Conservation (phyloP, 176 grass and related monocot genomes). For the Saccharum officinarum region DNA sequence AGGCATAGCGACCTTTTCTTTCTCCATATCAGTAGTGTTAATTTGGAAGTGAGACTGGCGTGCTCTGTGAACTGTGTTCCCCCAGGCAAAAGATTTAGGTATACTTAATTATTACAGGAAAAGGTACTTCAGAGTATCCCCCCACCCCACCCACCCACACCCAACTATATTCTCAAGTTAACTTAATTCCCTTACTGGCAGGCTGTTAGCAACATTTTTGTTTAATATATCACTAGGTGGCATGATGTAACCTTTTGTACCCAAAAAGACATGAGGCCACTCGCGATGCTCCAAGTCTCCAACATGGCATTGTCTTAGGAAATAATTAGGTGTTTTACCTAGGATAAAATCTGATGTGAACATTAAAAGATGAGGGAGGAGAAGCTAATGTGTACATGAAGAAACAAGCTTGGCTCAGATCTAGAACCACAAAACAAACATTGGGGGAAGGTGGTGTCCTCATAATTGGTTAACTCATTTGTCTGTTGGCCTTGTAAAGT, state of each 20-base stretch:
- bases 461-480: not conserved
- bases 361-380: not conserved
- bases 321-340: not conserved
- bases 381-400: not conserved
- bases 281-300: not conserved
- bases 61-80: not conserved
- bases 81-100: slow-evolving; percentile 5
- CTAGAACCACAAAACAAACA: not conserved
- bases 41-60: not conserved
- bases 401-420: not conserved
- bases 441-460: not conserved
- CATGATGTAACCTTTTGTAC: not conserved
- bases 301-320: not conserved
- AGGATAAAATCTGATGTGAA: not conserved
- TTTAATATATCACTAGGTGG: not conserved
- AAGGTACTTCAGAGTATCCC: not conserved
- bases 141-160: too few relatives aligned
- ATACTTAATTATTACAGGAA: slow-evolving; percentile 1
- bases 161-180: not conserved
- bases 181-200: not conserved
- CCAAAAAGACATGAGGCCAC: not conserved
- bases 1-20: not conserved
- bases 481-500: not conserved
- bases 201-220: not conserved
- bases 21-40: not conserved